A percentile compares a stretch with the other conserved stretches of the same genome.
Evolutionary conservation across 768 basidiomycete species (phyloP).

Genomic region (Mycena venus): DNA sequence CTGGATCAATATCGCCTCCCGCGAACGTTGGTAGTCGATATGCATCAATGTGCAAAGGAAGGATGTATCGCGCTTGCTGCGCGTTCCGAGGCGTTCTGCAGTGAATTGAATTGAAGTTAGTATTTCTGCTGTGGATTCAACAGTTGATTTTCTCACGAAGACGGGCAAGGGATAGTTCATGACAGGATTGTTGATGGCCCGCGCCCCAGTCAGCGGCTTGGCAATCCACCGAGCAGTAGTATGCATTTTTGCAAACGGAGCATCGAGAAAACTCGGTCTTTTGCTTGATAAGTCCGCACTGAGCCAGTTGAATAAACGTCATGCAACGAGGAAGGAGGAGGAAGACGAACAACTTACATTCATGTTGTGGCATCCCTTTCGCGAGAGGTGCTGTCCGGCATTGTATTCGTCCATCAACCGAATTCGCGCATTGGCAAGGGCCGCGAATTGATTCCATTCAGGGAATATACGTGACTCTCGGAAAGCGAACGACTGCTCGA

Average conservation of each 20-base stretch:
- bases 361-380: slow-evolving; percentile 4
- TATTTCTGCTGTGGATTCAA: not conserved
- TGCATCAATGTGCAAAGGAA: slow-evolving; percentile 2
- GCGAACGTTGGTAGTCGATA: slow-evolving; percentile 10
- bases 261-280: not conserved
- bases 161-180: not conserved
- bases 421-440: not conserved
- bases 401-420: slow-evolving; percentile 11
- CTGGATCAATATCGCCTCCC: slow-evolving; percentile 8
- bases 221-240: slow-evolving; percentile 3
- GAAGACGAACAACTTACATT: not conserved
- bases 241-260: not conserved
- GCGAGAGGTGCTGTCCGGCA: not conserved
- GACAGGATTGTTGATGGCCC: slow-evolving; percentile 1
- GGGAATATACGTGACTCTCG: slow-evolving; percentile 12
- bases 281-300: slow-evolving; percentile 8
- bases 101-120: not conserved
- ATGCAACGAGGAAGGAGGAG: not conserved
- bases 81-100: not conserved
- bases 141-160: not conserved
- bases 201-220: slow-evolving; percentile 12
- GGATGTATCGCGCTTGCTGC: slow-evolving; percentile 7
- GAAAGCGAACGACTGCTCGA: not conserved
- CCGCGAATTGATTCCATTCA: slow-evolving; percentile 10
- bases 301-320: not conserved